Evolutionary conservation across 495 filamentous ascomycete genomes (phyloP).

Genomic region (Lasiosphaeriaceae sp.): DNA sequence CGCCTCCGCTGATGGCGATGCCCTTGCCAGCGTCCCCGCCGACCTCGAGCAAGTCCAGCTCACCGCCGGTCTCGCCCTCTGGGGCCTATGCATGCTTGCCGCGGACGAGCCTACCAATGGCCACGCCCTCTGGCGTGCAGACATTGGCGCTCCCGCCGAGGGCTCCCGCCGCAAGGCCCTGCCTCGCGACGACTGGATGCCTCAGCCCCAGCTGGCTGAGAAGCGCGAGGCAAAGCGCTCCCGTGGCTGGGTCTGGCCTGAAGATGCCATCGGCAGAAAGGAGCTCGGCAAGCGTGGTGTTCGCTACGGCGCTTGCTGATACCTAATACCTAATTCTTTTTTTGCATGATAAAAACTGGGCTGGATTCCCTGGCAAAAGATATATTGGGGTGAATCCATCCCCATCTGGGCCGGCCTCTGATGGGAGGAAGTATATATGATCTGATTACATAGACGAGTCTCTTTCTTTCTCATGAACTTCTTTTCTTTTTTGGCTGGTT

Average conservation of each 20-base stretch:
- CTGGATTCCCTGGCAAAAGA: neutral
- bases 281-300: slow-evolving; percentile 57
- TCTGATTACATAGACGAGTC: neutral
- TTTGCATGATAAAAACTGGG: neutral
- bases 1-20: slow-evolving; percentile 22
- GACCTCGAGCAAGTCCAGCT: slow-evolving; percentile 49
- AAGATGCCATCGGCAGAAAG: slow-evolving; percentile 57
- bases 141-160: slow-evolving; percentile 77
- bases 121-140: slow-evolving; percentile 65
- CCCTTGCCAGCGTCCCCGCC: slow-evolving; percentile 1
- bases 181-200: slow-evolving; percentile 80
- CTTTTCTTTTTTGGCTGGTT: slow-evolving; percentile 6
- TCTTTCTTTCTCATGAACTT: neutral
- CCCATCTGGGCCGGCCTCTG: neutral
- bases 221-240: slow-evolving; percentile 76
- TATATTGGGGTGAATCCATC: neutral
- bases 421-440: neutral
- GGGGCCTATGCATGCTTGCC: slow-evolving; percentile 71
- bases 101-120: slow-evolving; percentile 65
- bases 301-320: slow-evolving; percentile 41
- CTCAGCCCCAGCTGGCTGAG: slow-evolving; percentile 75
- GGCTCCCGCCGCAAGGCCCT: slow-evolving; percentile 68
- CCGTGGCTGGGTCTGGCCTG: slow-evolving; percentile 80
- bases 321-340: neutral
- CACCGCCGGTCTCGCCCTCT: slow-evolving; percentile 49